Conservation (phyloP, 192 early-diverging fungal species). For the Coemansia sp. region DNA sequence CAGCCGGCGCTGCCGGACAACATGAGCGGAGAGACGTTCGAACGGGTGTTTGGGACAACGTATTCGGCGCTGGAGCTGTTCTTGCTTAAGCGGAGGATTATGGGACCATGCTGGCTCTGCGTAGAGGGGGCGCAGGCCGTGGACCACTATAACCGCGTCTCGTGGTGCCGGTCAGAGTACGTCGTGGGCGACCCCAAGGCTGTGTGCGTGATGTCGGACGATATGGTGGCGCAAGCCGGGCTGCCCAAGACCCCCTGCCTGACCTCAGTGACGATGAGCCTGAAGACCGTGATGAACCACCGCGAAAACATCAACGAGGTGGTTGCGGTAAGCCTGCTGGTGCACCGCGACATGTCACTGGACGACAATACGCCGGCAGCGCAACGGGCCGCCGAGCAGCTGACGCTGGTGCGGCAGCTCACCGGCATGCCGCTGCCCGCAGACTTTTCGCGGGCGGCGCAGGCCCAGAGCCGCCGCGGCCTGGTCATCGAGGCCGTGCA, state of each 20-base stretch:
- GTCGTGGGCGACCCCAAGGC: conserved; percentile 68
- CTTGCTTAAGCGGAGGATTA: conserved; percentile 88
- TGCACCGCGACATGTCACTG: conserved; percentile 67
- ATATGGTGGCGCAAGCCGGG: conserved; percentile 32
- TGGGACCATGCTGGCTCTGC: conserved; percentile 94
- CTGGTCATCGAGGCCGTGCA: conserved; percentile 59
- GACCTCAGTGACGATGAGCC: conserved; percentile 79
- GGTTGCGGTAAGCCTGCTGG: conserved; percentile 68
- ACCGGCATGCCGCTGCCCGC: conserved; percentile 70
- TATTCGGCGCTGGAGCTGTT: conserved; percentile 89
- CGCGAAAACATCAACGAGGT: conserved; percentile 87
- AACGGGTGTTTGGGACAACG: conserved; percentile 82
- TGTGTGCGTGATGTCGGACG: conserved; percentile 60
- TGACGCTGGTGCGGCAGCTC: conserved; percentile 72
- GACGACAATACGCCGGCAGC: conserved; percentile 58
- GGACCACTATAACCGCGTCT: conserved; percentile 54
- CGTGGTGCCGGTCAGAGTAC: conserved; percentile 87
- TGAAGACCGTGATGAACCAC: conserved; percentile 81
- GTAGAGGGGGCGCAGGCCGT: conserved; percentile 56
- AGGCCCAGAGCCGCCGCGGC: conserved; percentile 29
- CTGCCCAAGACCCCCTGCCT: conserved; percentile 68
- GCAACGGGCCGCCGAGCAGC: conserved; percentile 52
- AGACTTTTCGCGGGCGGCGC: conserved; percentile 68
- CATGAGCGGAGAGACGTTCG: conserved; percentile 67
- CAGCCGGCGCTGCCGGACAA: conserved; percentile 57